Base-by-base conservation (phyloP, 176 grass and related monocot species). In the Alloteropsis semialata region DNA sequence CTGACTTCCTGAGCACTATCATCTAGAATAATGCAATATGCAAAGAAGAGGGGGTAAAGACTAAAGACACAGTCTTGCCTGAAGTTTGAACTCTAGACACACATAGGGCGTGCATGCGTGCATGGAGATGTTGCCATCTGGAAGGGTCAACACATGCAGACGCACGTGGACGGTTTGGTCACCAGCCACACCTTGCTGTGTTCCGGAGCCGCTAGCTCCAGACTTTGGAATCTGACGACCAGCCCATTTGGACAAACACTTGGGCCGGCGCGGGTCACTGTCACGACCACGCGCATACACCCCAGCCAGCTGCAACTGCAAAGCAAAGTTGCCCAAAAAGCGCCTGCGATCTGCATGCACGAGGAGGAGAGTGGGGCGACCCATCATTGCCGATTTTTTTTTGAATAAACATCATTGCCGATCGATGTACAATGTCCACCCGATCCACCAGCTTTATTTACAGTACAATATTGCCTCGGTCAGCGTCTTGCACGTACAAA, bases 121-220 rank as follows among this genome's bases (percentile, higher is more conserved):
- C 46, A 58, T 71, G 58, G 37, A 84, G n/a, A 60, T 1, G 75
- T 53, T 59, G 71, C 75, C 1, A 72, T 55, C 12, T 1, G 8
- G 24, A 67, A 44, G 46, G 17, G 81, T 84, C 76, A 80, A 81
- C 76, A 69, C 49, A 75, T 21, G 76, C 69, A 69, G 61, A 10
- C 41, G 63, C 41, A 76, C 82, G 61, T 85, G 69, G 61, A 75
- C 2, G 50, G 86, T 84, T 78, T 79, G 75, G 28, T 67, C 68
- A 63, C 29, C 81, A 79, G 75, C 75, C 81, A 67, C 66, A 58
- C 45, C n/a, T 36, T 17, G 39, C 24, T 14, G 24, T 45, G 67
- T 44, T 27, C 46, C 2, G 75, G 39, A 51, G 17, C 16, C 41
- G 21, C 39, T 46, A 19, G 8, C 54, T 7, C 29, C 30, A 41